Base-by-base conservation (phyloP, 2,329 filamentous ascomycete genomes). In the Dichotomopilus funicola region DNA sequence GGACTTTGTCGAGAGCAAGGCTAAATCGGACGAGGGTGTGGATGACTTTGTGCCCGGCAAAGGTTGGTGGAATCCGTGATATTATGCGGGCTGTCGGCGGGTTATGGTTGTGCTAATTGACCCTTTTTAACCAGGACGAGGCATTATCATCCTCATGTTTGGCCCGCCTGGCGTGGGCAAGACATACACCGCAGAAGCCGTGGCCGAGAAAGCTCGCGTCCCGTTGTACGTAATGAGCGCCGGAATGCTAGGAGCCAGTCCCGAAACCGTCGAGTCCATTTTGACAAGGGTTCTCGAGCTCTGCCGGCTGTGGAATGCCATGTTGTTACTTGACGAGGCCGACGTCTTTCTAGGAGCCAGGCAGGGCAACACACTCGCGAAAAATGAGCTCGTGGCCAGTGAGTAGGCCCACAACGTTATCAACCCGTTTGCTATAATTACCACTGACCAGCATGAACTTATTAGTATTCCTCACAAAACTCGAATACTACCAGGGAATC, bases 191-290 rank as follows among this genome's bases (percentile, higher is more conserved):
- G 72, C 70, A 0, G 69, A 72, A 57, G 66, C 61, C 33, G 70
- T 76, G 0, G 72, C 72, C 1, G 73, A 75, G 42, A 61, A 67
- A 4, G 63, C 69, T 0, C 62, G 67, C 2, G 69, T 69, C 3
- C 73, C 72, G 0, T 63, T 78, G 0, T 75, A 73, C 54, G 54
- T 64, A 0, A 67, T 76, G 54, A 71, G 70, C 5, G 70, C 70
- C 2, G 71, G 71, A 1, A 72, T 73, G 40, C 65, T 77, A 0
- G 73, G 73, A 1, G 69, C 66, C 1, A 56, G 59, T 10, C 64
- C 71, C 0, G 56, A 65, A 3, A 63, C 65, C 1, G 69, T 75
- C 12, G 71, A 76, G 59, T 51, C 59, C 7, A 59, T 60, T 1
- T 65, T 72, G 0, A 65, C 67, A 4, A 67, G 67, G 13, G 69